phyloP scores from a whole-genome alignment of 2,329 filamentous ascomycete genomes.

The Lasiodiplodia sp. region DNA sequence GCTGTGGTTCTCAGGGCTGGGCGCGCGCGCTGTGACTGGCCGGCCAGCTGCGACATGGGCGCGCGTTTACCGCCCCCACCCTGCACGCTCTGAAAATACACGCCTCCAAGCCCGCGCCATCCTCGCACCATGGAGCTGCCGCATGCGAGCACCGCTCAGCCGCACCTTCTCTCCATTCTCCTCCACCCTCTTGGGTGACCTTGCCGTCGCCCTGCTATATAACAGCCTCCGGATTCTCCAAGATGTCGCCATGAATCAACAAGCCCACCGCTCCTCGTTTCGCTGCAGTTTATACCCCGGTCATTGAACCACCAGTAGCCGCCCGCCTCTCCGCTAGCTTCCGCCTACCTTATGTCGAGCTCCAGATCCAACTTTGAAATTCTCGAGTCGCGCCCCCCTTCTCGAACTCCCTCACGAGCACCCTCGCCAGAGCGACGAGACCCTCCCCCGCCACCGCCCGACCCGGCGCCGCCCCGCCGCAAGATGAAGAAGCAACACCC shows the following conservation, averaged over 20 bases:
- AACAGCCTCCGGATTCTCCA: background rate
- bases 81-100: constrained; percentile 28
- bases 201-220: constrained; percentile 21
- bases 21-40: constrained; percentile 7
- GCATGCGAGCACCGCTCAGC: constrained; percentile 24
- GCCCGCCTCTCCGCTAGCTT: constrained; percentile 18
- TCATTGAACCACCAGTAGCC: constrained; percentile 26
- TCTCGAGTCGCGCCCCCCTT: constrained; percentile 36
- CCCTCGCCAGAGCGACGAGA: constrained; percentile 30
- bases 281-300: constrained; percentile 1
- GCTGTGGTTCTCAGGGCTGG: constrained; percentile 1
- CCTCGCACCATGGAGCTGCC: constrained; percentile 30
- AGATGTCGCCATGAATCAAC: constrained; percentile 15
- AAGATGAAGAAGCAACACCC: constrained; percentile 52
- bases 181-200: constrained; percentile 2
- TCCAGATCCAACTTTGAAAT: constrained; percentile 22
- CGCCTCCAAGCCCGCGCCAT: constrained; percentile 28
- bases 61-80: constrained; percentile 30
- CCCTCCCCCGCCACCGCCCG: constrained; percentile 28
- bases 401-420: constrained; percentile 38
- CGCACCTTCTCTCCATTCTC: constrained; percentile 25
- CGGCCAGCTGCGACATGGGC: constrained; percentile 8
- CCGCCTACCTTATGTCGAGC: constrained; percentile 11
- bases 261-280: background rate
- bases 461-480: constrained; percentile 31